A percentile compares a stretch with the other conserved stretches of the same genome.
These are phyloP conservation scores for Hypericum perforatum DNA, from an alignment of 345 rosid species.

Conservation along the genomic window DNA sequence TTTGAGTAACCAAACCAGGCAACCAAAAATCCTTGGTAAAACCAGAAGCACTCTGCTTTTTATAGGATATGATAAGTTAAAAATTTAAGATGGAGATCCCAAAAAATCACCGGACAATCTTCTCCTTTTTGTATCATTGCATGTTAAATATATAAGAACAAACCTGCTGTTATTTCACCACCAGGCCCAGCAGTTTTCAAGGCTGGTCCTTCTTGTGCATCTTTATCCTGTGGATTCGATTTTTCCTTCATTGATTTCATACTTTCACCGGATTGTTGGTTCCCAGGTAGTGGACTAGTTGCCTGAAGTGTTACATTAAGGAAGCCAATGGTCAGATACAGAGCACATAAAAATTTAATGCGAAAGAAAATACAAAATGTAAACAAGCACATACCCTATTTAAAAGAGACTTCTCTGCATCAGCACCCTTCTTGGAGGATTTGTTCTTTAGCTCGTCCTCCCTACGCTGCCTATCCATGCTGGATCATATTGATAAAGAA, in stretches of 20 bases:
- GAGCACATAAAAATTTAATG: no score
- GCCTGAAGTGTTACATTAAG: slow-evolving; percentile 2
- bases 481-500: not conserved
- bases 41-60: no score
- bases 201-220: slow-evolving; percentile 12
- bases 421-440: slow-evolving; percentile 13
- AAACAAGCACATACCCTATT: slow-evolving; percentile 11
- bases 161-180: slow-evolving; percentile 15
- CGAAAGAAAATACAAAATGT: not conserved
- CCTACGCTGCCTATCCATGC: slow-evolving; percentile 22
- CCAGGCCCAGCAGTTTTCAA: slow-evolving; percentile 13
- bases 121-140: no score
- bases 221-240: slow-evolving; percentile 9
- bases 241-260: slow-evolving; percentile 17
- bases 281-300: slow-evolving; percentile 13
- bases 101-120: no score
- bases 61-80: no score
- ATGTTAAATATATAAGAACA: not conserved
- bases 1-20: no score
- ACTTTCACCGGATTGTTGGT: slow-evolving; percentile 13
- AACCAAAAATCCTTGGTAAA: no score
- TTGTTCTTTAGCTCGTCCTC: slow-evolving; percentile 18
- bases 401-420: slow-evolving; percentile 10
- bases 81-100: no score
- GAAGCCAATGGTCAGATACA: no score